phyloP scores from a whole-genome alignment of 1,284 basidiomycete species.

The Lignosus rhinocerotis region DNA sequence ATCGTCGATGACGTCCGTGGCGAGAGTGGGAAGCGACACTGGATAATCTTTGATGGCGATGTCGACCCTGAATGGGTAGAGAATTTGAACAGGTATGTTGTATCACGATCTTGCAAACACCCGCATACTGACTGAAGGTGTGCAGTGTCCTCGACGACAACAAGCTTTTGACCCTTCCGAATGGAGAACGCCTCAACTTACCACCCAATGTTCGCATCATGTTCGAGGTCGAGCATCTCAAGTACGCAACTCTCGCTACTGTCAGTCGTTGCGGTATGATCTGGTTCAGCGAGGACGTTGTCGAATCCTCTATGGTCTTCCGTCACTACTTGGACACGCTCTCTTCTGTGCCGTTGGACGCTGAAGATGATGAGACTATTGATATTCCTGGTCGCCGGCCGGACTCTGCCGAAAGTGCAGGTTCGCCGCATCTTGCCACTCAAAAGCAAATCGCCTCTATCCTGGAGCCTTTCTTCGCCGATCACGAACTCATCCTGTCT shows the following conservation, averaged over 20 bases:
- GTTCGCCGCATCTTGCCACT: constrained; percentile 68
- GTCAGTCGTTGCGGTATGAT: constrained; percentile 99
- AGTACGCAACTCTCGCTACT: constrained; percentile 96
- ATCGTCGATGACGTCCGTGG: constrained; percentile 99
- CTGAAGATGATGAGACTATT: constrained; percentile 83
- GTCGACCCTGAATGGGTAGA: constrained; percentile 99
- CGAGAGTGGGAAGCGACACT: constrained; percentile 95
- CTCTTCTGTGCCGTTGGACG: constrained; percentile 78
- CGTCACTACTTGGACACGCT: constrained; percentile 85
- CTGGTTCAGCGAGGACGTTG: constrained; percentile 98
- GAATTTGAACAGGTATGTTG: constrained; percentile 90
- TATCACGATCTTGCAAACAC: not conserved
- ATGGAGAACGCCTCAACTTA: constrained; percentile 96
- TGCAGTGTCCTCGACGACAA: constrained; percentile 97
- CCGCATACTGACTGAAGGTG: constrained; percentile 10
- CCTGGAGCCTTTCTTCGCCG: constrained; percentile 81
- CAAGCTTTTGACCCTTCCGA: constrained; percentile 95
- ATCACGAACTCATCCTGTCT: constrained; percentile 78
- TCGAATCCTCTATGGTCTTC: constrained; percentile 91
- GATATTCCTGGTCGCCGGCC: constrained; percentile 63
- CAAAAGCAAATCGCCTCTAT: constrained; percentile 82
- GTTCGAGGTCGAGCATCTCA: constrained; percentile 99
- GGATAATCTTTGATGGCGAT: constrained; percentile 99
- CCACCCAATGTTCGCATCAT: constrained; percentile 98
- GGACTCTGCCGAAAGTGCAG: constrained; percentile 52